Percentiles rank a stretch among this genome's conserved stretches.
These are phyloP conservation scores for Penicillium sp. DNA, from an alignment of 2,329 filamentous ascomycete genomes.

Conservation along the genomic window DNA sequence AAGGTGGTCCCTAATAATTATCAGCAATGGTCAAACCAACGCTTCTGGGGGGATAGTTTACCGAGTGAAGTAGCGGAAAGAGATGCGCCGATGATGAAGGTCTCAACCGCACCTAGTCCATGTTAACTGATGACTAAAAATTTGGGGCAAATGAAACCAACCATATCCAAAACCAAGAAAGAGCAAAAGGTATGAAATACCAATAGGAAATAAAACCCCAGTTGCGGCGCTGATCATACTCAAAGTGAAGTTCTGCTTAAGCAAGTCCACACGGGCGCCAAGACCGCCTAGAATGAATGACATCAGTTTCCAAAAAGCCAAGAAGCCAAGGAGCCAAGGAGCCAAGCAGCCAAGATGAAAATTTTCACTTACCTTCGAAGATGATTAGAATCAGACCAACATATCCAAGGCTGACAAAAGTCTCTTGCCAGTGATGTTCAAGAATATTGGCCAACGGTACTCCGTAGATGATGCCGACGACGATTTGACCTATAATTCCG, in stretches of 20 bases:
- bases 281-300: slow-evolving; percentile 42
- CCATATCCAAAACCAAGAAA: slow-evolving; percentile 48
- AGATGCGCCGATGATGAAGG: slow-evolving; percentile 33
- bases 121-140: not conserved
- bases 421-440: slow-evolving; percentile 45
- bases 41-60: slow-evolving; percentile 1
- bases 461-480: slow-evolving; percentile 51
- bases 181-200: slow-evolving; percentile 46
- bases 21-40: not conserved
- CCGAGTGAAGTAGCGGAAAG: slow-evolving; percentile 34
- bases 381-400: slow-evolving; percentile 54
- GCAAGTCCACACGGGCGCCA: slow-evolving; percentile 48
- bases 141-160: slow-evolving; percentile 2
- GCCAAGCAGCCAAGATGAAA: too few species aligned
- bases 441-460: slow-evolving; percentile 49
- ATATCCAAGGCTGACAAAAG: slow-evolving; percentile 51
- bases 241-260: slow-evolving; percentile 48
- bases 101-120: slow-evolving; percentile 32
- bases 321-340: not conserved
- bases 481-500: slow-evolving; percentile 51
- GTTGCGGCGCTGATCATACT: slow-evolving; percentile 46
- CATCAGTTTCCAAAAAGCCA: slow-evolving; percentile 5
- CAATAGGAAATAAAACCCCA: slow-evolving; percentile 50
- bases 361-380: slow-evolving; percentile 40
- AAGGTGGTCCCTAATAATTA: slow-evolving; percentile 28